Percentiles rank a stretch among this genome's conserved stretches.
phyloP scores from a whole-genome alignment of 331 rosid species.

The Malus hybrid region DNA sequence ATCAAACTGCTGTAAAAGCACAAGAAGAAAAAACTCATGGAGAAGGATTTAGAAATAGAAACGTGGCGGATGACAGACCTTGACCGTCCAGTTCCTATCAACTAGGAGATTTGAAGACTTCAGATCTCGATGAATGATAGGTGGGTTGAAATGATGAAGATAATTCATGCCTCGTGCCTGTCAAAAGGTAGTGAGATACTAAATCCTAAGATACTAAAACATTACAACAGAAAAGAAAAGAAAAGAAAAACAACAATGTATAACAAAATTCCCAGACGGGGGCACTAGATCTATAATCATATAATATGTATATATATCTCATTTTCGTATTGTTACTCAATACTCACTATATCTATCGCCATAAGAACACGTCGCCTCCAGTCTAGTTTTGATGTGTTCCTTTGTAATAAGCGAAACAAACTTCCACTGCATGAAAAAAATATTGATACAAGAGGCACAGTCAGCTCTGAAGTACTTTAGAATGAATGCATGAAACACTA shows the following conservation, averaged over 20 bases:
- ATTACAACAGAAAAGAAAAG: too few species aligned
- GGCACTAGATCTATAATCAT: not conserved
- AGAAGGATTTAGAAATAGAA: constrained; percentile 7
- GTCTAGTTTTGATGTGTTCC: constrained; percentile 79
- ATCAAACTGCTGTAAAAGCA: not conserved
- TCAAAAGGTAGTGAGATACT: not conserved
- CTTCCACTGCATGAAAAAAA: constrained; percentile 72
- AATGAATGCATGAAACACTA: not conserved
- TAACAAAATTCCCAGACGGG: not conserved
- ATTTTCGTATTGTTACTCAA: not conserved
- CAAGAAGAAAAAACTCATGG: not conserved
- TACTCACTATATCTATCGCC: constrained; percentile 97
- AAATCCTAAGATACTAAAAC: too few species aligned
- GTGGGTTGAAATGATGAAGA: constrained; percentile 94
- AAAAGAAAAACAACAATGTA: too few species aligned
- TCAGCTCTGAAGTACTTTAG: constrained; percentile 9
- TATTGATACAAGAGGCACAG: constrained; percentile 18
- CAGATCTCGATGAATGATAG: constrained; percentile 93
- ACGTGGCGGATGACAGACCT: constrained; percentile 36
- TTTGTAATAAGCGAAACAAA: constrained; percentile 82
- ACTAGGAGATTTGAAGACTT: constrained; percentile 95
- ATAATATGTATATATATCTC: too few species aligned
- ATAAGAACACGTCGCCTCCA: constrained; percentile 92
- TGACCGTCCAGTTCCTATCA: constrained; percentile 91
- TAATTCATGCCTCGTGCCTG: constrained; percentile 92